Conservation (phyloP, 345 rosid genomes). For the Erucastrum elatum region DNA sequence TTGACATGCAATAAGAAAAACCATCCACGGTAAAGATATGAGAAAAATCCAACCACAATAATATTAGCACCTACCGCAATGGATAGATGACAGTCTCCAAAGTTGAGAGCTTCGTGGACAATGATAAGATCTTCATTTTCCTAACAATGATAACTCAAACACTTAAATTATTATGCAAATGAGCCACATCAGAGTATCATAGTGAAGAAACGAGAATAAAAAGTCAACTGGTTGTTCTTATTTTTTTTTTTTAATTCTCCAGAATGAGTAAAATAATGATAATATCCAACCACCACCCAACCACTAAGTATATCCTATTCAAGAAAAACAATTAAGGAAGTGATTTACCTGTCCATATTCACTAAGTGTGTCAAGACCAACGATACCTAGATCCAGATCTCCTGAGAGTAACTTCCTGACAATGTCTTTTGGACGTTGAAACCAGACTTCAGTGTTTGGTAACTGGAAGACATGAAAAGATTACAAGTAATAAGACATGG, state of each 20-base stretch:
- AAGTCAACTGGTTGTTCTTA: too few species aligned
- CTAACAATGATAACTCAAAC: too few species aligned
- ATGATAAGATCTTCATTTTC: too few species aligned
- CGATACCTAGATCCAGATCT: constrained; percentile 92
- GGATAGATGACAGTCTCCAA: too few species aligned
- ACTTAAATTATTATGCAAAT: too few species aligned
- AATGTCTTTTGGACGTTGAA: constrained; percentile 93
- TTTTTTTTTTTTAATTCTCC: neutral
- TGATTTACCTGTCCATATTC: constrained; percentile 77
- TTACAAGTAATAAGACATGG: neutral
- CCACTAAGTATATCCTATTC: neutral
- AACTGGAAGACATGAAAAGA: constrained; percentile 45
- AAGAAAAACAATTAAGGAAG: neutral
- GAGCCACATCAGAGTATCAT: neutral
- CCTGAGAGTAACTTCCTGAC: constrained; percentile 80
- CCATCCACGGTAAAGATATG: neutral
- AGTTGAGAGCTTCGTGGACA: too few species aligned
- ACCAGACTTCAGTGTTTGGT: constrained; percentile 88
- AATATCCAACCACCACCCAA: neutral
- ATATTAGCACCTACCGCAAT: constrained; percentile 21
- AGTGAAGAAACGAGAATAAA: too few species aligned
- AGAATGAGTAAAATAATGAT: constrained; percentile 5
- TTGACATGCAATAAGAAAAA: constrained; percentile 9
- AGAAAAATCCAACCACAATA: neutral
- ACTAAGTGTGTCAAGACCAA: constrained; percentile 80